phyloP scores from a whole-genome alignment of 768 basidiomycete genomes.

The Fistulinella prunicolor region DNA sequence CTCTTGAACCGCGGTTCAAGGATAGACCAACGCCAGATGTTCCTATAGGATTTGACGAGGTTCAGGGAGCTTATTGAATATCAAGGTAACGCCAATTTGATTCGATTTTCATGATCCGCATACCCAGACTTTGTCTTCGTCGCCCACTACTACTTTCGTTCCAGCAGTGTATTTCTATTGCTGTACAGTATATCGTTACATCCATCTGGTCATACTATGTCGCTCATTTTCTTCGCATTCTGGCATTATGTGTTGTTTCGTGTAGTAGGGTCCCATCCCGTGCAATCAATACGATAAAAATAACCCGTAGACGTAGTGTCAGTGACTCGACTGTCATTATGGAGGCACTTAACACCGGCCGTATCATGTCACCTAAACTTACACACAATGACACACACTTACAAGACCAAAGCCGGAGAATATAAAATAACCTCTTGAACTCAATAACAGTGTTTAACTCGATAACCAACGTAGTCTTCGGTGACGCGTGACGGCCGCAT shows the following conservation, averaged over 20 bases:
- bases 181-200: not conserved
- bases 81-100: constrained; percentile 5
- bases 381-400: too few species aligned
- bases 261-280: constrained; percentile 1
- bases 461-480: not conserved
- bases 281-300: constrained; percentile 4
- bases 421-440: constrained; percentile 3
- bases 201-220: not conserved
- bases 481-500: not conserved
- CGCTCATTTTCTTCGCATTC: constrained; percentile 5
- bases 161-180: not conserved
- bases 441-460: constrained; percentile 4
- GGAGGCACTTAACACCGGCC: not conserved
- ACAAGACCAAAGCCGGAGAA: not conserved
- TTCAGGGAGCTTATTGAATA: constrained; percentile 13
- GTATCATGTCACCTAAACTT: too few species aligned
- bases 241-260: constrained; percentile 4
- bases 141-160: constrained; percentile 10
- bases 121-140: not conserved
- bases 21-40: constrained; percentile 26
- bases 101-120: not conserved
- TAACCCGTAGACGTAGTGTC: too few species aligned
- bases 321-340: too few species aligned
- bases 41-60: constrained; percentile 28
- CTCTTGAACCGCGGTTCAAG: not conserved